Conservation (phyloP, 1,139 yeast species). For the Suhomyces wounanorum region DNA sequence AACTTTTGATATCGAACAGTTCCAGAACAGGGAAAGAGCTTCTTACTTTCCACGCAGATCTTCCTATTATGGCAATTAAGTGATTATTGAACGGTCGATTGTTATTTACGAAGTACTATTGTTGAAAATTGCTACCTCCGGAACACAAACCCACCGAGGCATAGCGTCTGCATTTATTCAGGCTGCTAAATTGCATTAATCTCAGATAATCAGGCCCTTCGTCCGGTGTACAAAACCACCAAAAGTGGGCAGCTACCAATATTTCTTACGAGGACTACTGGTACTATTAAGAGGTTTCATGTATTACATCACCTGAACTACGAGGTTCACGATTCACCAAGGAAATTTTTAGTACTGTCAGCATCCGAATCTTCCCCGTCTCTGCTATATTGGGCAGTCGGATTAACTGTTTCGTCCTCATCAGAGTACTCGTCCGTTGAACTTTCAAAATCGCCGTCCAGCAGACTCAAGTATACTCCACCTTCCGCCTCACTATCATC, state of each 20-base stretch:
- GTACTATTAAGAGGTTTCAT: neutral
- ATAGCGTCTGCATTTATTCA: neutral
- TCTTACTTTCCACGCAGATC: neutral
- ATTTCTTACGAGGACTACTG: neutral
- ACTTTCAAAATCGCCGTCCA: slow-evolving; percentile 3
- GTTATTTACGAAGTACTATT: neutral
- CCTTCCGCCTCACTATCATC: slow-evolving; percentile 15
- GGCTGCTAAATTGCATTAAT: slow-evolving; percentile 2
- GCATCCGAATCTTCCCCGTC: slow-evolving; percentile 8
- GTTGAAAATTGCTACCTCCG: neutral
- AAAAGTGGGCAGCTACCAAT: neutral
- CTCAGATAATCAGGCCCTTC: neutral
- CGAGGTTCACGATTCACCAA: neutral
- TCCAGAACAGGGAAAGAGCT: neutral
- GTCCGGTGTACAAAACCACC: neutral
- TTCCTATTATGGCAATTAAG: neutral
- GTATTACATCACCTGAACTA: neutral
- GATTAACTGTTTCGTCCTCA: slow-evolving; percentile 3
- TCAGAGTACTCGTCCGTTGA: slow-evolving; percentile 6
- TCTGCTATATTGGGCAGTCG: slow-evolving; percentile 1
- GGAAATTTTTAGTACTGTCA: slow-evolving; percentile 4
- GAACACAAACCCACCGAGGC: slow-evolving; percentile 4
- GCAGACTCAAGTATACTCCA: neutral
- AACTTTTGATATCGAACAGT: neutral
- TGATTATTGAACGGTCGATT: neutral